Conservation (phyloP, 2,329 filamentous ascomycete species). For the Fusarium brachygibbosum region DNA sequence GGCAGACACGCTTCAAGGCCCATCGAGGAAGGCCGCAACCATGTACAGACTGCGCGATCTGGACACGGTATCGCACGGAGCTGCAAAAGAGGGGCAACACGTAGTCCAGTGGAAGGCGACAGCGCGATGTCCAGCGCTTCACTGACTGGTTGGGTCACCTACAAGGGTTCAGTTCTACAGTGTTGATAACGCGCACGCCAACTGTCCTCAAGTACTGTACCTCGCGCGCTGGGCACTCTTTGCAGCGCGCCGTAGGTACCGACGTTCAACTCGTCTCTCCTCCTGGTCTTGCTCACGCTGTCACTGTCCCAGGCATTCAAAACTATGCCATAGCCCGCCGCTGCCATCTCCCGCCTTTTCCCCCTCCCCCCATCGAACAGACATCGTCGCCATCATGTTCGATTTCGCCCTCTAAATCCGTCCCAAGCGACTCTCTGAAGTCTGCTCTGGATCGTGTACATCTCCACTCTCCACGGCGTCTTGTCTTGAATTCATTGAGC, state of each 20-base stretch:
- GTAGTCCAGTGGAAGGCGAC: constrained; percentile 24
- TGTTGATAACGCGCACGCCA: neutral
- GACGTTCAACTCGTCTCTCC: constrained; percentile 36
- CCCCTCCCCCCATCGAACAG: constrained; percentile 64
- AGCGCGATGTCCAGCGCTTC: neutral
- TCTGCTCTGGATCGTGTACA: constrained; percentile 62
- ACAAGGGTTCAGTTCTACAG: constrained; percentile 34
- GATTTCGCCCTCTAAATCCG: constrained; percentile 64
- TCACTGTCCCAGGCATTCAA: constrained; percentile 50
- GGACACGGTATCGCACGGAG: constrained; percentile 36
- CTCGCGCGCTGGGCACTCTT: constrained; percentile 7
- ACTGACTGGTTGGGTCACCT: constrained; percentile 30
- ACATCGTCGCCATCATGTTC: constrained; percentile 66
- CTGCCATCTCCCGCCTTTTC: constrained; percentile 52
- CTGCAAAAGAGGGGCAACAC: constrained; percentile 28
- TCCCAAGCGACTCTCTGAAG: constrained; percentile 67
- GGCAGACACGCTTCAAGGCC: constrained; percentile 44
- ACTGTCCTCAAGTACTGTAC: constrained; percentile 35
- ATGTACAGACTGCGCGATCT: constrained; percentile 33
- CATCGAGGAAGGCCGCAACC: constrained; percentile 36
- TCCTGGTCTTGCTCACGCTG: constrained; percentile 42
- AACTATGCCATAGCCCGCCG: constrained; percentile 55
- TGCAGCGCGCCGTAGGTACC: constrained; percentile 42
- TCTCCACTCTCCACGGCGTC: constrained; percentile 57
- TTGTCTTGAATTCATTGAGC: constrained; percentile 42